Evolutionary conservation across 306 rosid species (phyloP).

Genomic region (Datisca glomerata): DNA sequence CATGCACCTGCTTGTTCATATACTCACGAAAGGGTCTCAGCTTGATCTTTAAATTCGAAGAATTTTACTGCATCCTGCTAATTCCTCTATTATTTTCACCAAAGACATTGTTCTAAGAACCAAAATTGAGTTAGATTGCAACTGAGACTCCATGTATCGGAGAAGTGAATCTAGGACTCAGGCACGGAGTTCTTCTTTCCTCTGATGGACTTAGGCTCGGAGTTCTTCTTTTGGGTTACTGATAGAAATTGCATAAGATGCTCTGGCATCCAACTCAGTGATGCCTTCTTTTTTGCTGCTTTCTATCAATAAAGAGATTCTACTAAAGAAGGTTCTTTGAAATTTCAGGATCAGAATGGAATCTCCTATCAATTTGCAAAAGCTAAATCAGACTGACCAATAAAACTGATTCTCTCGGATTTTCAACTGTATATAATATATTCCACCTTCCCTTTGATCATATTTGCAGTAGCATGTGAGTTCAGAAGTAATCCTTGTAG

Average conservation of each 20-base stretch:
- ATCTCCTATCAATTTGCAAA: conserved; percentile 13
- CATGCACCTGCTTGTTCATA: neutral
- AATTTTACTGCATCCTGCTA: too few species aligned
- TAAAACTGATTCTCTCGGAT: too few species aligned
- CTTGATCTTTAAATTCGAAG: too few species aligned
- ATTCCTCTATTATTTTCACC: too few species aligned
- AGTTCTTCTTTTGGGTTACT: neutral
- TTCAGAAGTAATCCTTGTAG: too few species aligned
- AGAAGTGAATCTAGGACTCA: too few species aligned
- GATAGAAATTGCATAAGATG: conserved; percentile 15
- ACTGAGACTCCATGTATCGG: too few species aligned
- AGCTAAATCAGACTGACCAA: too few species aligned
- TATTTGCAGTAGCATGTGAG: too few species aligned
- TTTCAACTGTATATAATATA: conserved; percentile 13
- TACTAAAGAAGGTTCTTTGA: neutral
- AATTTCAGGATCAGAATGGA: conserved; percentile 12
- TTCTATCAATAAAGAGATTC: conserved; percentile 1
- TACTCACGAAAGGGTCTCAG: neutral
- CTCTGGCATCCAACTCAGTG: conserved; percentile 7
- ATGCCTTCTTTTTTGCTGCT: conserved; percentile 7
- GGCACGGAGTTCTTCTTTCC: too few species aligned
- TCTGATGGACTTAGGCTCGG: conserved; percentile 14
- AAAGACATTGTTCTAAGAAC: too few species aligned
- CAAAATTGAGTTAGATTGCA: too few species aligned
- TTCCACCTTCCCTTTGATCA: conserved; percentile 1